Evolutionary conservation across 2,329 filamentous ascomycete species (phyloP), one percentile per base, ranked within the genome.

Genomic region (Paraphoma sp.): DNA sequence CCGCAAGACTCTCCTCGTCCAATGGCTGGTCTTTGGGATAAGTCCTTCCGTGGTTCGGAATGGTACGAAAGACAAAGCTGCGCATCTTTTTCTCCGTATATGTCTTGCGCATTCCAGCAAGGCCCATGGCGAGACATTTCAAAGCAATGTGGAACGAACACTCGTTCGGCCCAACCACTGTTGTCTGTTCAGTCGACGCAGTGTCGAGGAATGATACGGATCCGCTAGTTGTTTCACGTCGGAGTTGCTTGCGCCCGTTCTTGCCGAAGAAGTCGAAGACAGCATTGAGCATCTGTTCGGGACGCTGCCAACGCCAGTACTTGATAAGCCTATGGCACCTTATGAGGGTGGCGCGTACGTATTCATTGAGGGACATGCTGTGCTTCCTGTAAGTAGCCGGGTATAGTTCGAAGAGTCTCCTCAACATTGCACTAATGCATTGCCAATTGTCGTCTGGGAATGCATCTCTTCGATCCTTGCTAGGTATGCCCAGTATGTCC

Each of bases 191-290:
- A 14, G 70, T 66, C 31, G 81, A 76, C 2, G 86, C 76, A 42
- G 80, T 64, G 50, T 85, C 80, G 16, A 88, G 78, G 56, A 87
- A 87, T 2, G 62, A 59, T 8, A 82, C 82, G 2, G 86, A 87
- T 9, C 81, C 82, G 50, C 73, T 78, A 44, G 70, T 76, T 56
- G 83, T 77, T 65, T 88, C 86, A 2, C 79, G 79, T 49, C 74
- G 76, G 50, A 88, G 72, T 51, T 84, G 80, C 42, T 78, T 75
- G n/a, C 87, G 74, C 14, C 74, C 77, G 40, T 83, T 82, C 40
- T 77, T 80, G 6, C 83, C 84, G 59, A 87, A 88, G 72, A 87
- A 88, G 68, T 87, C 84, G 60, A 86, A 87, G 0, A 86, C 70
- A 0, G 72, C 77, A 46, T 82, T 80, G 10, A 88, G 78, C 10